Conservation (phyloP, 2,329 filamentous ascomycete species). For the Penicillium freii region DNA sequence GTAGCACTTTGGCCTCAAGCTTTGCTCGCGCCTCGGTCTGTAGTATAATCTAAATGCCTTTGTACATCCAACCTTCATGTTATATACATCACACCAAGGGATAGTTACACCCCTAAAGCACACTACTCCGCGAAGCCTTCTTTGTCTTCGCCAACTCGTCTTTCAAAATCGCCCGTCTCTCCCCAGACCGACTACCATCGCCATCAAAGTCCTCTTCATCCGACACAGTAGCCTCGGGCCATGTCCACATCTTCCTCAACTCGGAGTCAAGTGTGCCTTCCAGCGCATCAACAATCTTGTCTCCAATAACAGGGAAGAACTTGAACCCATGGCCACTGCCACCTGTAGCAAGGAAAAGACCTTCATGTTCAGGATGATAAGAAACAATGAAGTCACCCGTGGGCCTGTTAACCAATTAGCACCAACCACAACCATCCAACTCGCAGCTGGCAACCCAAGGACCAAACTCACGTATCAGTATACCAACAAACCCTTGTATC, state of each 20-base stretch:
- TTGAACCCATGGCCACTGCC: constrained; percentile 56
- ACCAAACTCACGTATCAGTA: constrained; percentile 58
- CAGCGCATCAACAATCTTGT: constrained; percentile 50
- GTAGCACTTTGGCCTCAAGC: neutral
- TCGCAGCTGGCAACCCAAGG: neutral
- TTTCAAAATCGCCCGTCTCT: constrained; percentile 35
- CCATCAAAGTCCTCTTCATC: constrained; percentile 29
- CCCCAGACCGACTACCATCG: constrained; percentile 41
- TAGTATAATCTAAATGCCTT: neutral
- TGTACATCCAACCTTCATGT: neutral
- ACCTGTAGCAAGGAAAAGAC: constrained; percentile 52
- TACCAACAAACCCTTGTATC: constrained; percentile 72
- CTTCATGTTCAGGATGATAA: constrained; percentile 60
- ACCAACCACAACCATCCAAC: neutral
- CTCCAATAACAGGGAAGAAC: constrained; percentile 54
- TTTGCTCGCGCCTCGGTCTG: neutral
- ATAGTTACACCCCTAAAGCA: constrained; percentile 18
- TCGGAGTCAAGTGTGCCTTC: constrained; percentile 46
- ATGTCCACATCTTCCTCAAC: constrained; percentile 44
- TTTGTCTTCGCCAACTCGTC: constrained; percentile 40
- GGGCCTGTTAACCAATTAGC: constrained; percentile 35
- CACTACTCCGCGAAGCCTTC: constrained; percentile 23
- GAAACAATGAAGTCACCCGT: constrained; percentile 70
- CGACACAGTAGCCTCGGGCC: constrained; percentile 29
- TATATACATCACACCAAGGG: neutral